These are phyloP conservation scores for Harringtonia lauricola DNA, from an alignment of 2,329 filamentous ascomycete species.

Conservation along the genomic window DNA sequence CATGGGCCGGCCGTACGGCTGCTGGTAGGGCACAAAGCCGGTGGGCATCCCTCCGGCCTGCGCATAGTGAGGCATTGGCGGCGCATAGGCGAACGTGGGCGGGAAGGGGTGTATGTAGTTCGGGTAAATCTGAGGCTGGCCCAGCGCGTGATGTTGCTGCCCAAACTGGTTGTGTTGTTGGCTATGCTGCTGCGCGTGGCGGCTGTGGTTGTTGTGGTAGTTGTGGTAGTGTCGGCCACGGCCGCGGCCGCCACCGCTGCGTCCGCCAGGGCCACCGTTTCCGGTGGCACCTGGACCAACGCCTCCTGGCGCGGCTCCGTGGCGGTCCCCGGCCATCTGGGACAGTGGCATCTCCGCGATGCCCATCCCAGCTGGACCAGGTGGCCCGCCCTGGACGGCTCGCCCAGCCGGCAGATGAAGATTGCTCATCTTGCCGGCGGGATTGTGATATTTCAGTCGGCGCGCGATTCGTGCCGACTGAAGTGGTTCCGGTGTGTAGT, in stretches of 20 bases:
- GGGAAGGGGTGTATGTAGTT: slow-evolving; percentile 40
- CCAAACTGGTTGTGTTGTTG: slow-evolving; percentile 24
- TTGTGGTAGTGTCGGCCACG: slow-evolving; percentile 26
- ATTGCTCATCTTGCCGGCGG: slow-evolving; percentile 67
- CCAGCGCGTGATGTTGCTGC: slow-evolving; percentile 26
- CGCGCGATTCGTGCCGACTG: background rate
- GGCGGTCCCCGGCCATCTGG: slow-evolving; percentile 1
- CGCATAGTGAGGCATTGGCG: slow-evolving; percentile 45
- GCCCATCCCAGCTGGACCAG: background rate
- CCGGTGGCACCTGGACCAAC: slow-evolving; percentile 18
- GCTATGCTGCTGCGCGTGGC: slow-evolving; percentile 26
- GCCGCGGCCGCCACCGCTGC: slow-evolving; percentile 22
- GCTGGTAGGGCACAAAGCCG: slow-evolving; percentile 37
- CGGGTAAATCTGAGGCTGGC: slow-evolving; percentile 34
- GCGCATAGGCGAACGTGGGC: slow-evolving; percentile 34
- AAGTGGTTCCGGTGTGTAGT: background rate
- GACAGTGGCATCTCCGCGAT: background rate
- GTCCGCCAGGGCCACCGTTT: slow-evolving; percentile 18
- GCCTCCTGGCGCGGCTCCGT: slow-evolving; percentile 14
- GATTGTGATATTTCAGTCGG: slow-evolving; percentile 18
- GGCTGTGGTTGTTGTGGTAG: slow-evolving; percentile 20
- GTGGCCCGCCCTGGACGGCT: slow-evolving; percentile 39
- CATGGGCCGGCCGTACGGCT: slow-evolving; percentile 36
- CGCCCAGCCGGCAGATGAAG: slow-evolving; percentile 65
- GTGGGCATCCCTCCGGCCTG: slow-evolving; percentile 35